Conservation (phyloP, 2,329 filamentous ascomycete genomes). For the Periglandula ipomoeae region DNA sequence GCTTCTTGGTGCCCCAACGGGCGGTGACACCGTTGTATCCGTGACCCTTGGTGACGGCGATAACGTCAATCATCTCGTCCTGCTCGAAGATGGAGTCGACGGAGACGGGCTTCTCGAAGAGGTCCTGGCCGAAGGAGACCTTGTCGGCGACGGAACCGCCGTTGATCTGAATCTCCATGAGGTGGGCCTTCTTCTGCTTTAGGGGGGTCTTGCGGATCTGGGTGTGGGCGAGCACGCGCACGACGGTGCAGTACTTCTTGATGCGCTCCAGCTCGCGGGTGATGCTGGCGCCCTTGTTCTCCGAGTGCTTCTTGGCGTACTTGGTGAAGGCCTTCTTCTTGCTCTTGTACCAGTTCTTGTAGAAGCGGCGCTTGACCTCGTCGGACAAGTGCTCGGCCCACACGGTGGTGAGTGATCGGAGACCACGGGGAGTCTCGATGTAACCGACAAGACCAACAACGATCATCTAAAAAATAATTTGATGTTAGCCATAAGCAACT, state of each 20-base stretch:
- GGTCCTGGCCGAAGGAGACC: slow-evolving; percentile 87
- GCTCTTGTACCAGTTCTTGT: slow-evolving; percentile 99
- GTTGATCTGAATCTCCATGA: slow-evolving; percentile 99
- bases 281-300: slow-evolving; percentile 82
- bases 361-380: slow-evolving; percentile 99
- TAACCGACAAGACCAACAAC: slow-evolving; percentile 99
- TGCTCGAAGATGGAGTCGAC: slow-evolving; percentile 95
- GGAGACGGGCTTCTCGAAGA: slow-evolving; percentile 98
- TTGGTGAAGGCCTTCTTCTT: slow-evolving; percentile 99
- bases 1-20: slow-evolving; percentile 99
- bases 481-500: slow-evolving; percentile 62
- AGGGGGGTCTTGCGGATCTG: slow-evolving; percentile 98
- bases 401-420: slow-evolving; percentile 97
- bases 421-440: slow-evolving; percentile 99
- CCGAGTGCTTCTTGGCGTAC: slow-evolving; percentile 99
- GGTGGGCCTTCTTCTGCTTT: slow-evolving; percentile 99
- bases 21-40: slow-evolving; percentile 95
- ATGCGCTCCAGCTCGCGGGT: slow-evolving; percentile 98
- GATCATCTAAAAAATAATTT: slow-evolving; percentile 72
- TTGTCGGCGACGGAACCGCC: slow-evolving; percentile 93
- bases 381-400: slow-evolving; percentile 99
- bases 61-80: slow-evolving; percentile 99
- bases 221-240: slow-evolving; percentile 98
- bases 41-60: slow-evolving; percentile 99
- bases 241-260: slow-evolving; percentile 99